Percentiles rank a stretch among this genome's conserved stretches.
Evolutionary conservation across 306 rosid species (phyloP).

Genomic region (Styphnolobium japonicum): DNA sequence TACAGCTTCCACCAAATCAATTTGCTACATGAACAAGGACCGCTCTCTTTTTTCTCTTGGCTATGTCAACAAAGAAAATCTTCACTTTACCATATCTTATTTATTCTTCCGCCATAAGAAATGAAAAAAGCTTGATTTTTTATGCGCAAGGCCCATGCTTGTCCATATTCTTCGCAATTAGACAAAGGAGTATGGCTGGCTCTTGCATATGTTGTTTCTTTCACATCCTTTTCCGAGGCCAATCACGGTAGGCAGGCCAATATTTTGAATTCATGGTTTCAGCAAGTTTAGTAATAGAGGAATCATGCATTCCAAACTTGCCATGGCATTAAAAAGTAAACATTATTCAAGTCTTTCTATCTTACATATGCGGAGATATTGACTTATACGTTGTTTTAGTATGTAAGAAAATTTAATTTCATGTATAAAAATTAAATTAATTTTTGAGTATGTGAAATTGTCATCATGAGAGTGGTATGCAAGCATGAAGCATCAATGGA

Average conservation of each 20-base stretch:
- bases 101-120: neutral
- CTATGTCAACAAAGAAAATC: neutral
- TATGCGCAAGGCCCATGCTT: neutral
- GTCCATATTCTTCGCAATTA: neutral
- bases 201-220: conserved; percentile 5
- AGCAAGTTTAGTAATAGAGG: neutral
- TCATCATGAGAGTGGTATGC: no score
- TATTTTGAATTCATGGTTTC: conserved; percentile 9
- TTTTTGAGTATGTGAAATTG: no score
- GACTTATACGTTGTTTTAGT: neutral
- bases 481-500: no score
- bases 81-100: neutral
- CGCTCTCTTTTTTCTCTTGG: neutral
- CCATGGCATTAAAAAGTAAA: neutral
- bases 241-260: conserved; percentile 21
- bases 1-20: neutral
- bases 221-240: neutral
- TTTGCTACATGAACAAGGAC: neutral
- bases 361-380: neutral
- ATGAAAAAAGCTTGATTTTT: neutral
- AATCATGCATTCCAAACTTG: neutral
- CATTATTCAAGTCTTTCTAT: neutral
- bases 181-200: conserved; percentile 18
- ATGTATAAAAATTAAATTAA: neutral
- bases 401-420: neutral